phyloP scores from a whole-genome alignment of 345 rosid species.

The Bruguiera sexangula region DNA sequence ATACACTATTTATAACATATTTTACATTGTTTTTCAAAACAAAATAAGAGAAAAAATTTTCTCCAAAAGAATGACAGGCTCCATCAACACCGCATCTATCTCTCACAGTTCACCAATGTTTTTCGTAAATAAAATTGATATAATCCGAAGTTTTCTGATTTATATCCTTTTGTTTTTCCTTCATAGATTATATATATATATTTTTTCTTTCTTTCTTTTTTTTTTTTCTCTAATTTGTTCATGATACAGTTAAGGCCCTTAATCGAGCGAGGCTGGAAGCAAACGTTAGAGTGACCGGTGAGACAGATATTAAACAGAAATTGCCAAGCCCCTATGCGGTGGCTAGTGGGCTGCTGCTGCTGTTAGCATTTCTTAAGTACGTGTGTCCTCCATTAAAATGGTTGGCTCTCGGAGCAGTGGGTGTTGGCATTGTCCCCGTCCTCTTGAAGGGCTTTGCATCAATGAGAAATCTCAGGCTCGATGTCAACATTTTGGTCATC shows the following conservation, averaged over 20 bases:
- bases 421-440: constrained; percentile 58
- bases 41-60: too few relatives aligned
- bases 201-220: too few relatives aligned
- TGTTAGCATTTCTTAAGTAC: constrained; percentile 54
- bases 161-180: too few relatives aligned
- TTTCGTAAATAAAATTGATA: too few relatives aligned
- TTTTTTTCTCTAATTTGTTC: too few relatives aligned
- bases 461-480: constrained; percentile 46
- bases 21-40: too few relatives aligned
- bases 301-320: constrained; percentile 44
- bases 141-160: too few relatives aligned
- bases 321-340: constrained; percentile 86
- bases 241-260: constrained; percentile 60
- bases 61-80: too few relatives aligned
- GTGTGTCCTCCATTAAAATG: constrained; percentile 57
- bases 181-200: too few relatives aligned
- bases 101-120: too few relatives aligned
- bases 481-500: constrained; percentile 62
- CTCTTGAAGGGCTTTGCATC: constrained; percentile 49
- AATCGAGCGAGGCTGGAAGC: constrained; percentile 87
- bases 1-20: too few relatives aligned
- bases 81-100: too few relatives aligned
- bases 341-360: constrained; percentile 54
- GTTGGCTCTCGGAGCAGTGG: constrained; percentile 72
- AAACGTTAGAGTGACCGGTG: constrained; percentile 60